Conservation (phyloP, 441 rosid species). For the Viola pubescens region DNA sequence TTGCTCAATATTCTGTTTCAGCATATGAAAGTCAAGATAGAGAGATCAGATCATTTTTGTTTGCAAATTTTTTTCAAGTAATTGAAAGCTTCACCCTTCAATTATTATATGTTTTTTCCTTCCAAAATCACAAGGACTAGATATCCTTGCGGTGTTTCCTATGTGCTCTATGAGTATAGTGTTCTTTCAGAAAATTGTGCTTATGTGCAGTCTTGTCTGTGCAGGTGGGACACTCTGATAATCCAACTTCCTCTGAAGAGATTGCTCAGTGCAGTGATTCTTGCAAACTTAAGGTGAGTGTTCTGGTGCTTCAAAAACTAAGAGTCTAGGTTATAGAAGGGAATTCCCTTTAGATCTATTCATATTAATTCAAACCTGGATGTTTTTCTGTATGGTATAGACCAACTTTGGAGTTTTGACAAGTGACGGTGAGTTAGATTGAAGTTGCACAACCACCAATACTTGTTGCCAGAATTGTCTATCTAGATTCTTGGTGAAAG, state of each 20-base stretch:
- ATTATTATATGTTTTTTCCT: constrained; percentile 11
- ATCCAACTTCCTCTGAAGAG: constrained; percentile 30
- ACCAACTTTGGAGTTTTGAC: no score
- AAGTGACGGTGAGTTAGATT: no score
- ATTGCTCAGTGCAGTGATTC: constrained; percentile 40
- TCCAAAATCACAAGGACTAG: constrained; percentile 12
- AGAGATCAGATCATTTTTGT: constrained; percentile 48
- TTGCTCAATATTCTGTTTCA: constrained; percentile 59
- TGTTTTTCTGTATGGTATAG: no score
- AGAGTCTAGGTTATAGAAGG: not conserved
- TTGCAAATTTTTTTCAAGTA: constrained; percentile 52
- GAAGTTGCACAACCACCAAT: no score
- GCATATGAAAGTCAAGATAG: constrained; percentile 52
- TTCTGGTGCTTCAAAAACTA: constrained; percentile 5
- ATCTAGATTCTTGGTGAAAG: no score
- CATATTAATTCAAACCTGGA: not conserved
- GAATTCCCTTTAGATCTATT: not conserved
- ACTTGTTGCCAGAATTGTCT: no score
- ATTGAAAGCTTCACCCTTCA: constrained; percentile 22
- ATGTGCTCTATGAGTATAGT: constrained; percentile 3
- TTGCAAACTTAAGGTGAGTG: constrained; percentile 69
- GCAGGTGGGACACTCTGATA: constrained; percentile 43
- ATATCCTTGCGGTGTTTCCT: constrained; percentile 15
- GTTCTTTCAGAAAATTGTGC: constrained; percentile 12
- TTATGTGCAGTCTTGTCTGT: constrained; percentile 18